phyloP scores from a whole-genome alignment of 2,329 filamentous ascomycete species.

The Phaeoacremonium minimum region DNA sequence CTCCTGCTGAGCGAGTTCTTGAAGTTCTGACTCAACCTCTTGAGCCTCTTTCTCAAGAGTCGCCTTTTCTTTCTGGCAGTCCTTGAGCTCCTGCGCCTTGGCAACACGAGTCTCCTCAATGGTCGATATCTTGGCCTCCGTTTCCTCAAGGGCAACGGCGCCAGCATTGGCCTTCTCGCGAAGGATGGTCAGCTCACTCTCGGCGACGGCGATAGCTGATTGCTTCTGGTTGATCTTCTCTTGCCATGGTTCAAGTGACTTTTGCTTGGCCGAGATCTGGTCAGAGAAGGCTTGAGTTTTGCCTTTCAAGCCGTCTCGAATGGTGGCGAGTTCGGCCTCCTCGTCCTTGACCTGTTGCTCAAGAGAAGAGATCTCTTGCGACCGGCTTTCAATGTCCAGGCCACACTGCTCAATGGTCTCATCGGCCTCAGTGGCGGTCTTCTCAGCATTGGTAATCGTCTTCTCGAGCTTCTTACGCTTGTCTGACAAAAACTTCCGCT shows the following conservation, averaged over 20 bases:
- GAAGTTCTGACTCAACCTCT: constrained; percentile 67
- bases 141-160: constrained; percentile 76
- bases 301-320: constrained; percentile 84
- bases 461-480: constrained; percentile 97
- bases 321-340: constrained; percentile 75
- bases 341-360: constrained; percentile 74
- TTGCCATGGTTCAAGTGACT: constrained; percentile 91
- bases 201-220: constrained; percentile 87
- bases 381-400: constrained; percentile 73
- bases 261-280: constrained; percentile 87
- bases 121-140: constrained; percentile 70
- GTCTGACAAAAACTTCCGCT: constrained; percentile 84
- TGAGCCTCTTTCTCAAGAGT: constrained; percentile 70
- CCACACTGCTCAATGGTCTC: constrained; percentile 74
- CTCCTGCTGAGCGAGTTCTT: constrained; percentile 70
- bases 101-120: constrained; percentile 67
- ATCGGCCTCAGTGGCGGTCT: constrained; percentile 68
- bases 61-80: constrained; percentile 68
- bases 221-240: constrained; percentile 96
- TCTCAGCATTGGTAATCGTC: constrained; percentile 71
- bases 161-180: constrained; percentile 86
- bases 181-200: constrained; percentile 90
- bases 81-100: constrained; percentile 72
- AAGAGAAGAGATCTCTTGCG: constrained; percentile 68
- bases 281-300: constrained; percentile 96